Percentiles rank a stretch among this genome's conserved stretches.
phyloP scores from a whole-genome alignment of 768 basidiomycete genomes.

The Boletus reticuloceps region DNA sequence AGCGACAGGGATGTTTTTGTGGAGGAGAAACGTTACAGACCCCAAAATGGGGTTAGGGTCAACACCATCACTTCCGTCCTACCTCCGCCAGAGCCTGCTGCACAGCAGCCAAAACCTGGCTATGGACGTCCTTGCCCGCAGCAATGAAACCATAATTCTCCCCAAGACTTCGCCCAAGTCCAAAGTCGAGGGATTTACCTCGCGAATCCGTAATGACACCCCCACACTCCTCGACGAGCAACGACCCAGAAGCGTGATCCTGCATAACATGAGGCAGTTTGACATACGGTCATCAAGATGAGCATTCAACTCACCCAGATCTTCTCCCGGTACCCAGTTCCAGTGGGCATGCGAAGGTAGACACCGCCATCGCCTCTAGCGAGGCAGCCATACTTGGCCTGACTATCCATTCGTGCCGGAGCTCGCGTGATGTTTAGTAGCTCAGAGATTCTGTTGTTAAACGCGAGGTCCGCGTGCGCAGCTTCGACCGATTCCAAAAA shows the following conservation, averaged over 20 bases:
- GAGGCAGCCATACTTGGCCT: slow-evolving; percentile 91
- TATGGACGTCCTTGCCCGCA: slow-evolving; percentile 57
- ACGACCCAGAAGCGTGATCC: slow-evolving; percentile 88
- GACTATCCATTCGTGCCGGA: slow-evolving; percentile 89
- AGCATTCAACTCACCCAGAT: slow-evolving; percentile 72
- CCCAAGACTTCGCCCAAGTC: slow-evolving; percentile 79
- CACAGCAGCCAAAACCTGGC: slow-evolving; percentile 46
- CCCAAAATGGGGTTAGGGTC: not conserved
- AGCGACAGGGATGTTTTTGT: too few relatives aligned
- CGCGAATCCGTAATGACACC: slow-evolving; percentile 85
- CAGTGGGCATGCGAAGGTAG: slow-evolving; percentile 79
- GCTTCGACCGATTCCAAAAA: slow-evolving; percentile 94
- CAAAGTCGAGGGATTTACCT: slow-evolving; percentile 79
- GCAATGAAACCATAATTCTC: slow-evolving; percentile 80
- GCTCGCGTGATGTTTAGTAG: slow-evolving; percentile 62
- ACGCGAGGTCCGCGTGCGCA: slow-evolving; percentile 86
- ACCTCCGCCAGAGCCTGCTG: slow-evolving; percentile 47
- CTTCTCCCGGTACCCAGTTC: slow-evolving; percentile 82
- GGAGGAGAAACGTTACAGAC: not conserved
- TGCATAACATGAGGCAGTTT: slow-evolving; percentile 23
- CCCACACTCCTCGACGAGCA: slow-evolving; percentile 87
- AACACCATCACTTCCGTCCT: not conserved
- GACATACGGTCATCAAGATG: too few relatives aligned
- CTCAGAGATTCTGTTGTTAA: slow-evolving; percentile 71
- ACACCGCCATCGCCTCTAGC: slow-evolving; percentile 82